A percentile compares a stretch with the other conserved stretches of the same genome.
phyloP scores from a whole-genome alignment of 202 grass and related monocot genomes.

The Cymbopogon flexuosus region DNA sequence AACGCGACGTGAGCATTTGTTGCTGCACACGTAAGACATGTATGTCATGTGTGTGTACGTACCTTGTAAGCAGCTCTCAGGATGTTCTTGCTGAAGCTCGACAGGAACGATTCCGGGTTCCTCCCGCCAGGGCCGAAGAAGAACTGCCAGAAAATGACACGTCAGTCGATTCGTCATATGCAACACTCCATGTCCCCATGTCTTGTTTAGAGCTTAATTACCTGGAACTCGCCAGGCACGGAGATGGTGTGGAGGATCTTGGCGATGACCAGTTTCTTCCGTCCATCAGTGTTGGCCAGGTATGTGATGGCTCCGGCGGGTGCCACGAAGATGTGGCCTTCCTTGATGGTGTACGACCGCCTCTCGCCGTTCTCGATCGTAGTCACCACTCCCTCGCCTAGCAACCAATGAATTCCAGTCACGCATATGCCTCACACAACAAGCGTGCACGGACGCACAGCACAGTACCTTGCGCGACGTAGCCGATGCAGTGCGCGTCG shows the following conservation, averaged over 20 bases:
- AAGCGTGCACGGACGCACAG: no score
- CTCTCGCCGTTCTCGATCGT: conserved; percentile 43
- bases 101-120: conserved; percentile 46
- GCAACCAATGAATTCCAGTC: no score
- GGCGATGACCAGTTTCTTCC: conserved; percentile 48
- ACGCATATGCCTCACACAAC: no score
- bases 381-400: conserved; percentile 56
- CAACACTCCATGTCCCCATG: no score
- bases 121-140: conserved; percentile 50
- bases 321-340: conserved; percentile 55
- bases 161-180: not conserved
- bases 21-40: not conserved
- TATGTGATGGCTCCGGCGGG: conserved; percentile 58
- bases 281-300: conserved; percentile 50
- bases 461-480: conserved; percentile 52
- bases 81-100: conserved; percentile 54
- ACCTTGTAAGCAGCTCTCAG: conserved; percentile 59
- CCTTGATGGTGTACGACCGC: conserved; percentile 42
- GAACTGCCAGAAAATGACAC: conserved; percentile 29
- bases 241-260: conserved; percentile 56
- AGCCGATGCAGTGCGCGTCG: conserved; percentile 61
- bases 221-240: conserved; percentile 49
- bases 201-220: not conserved
- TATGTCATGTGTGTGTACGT: not conserved
- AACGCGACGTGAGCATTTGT: not conserved